Evolutionary conservation across 331 rosid genomes (phyloP).

Genomic region (Erythrophleum ivorense): DNA sequence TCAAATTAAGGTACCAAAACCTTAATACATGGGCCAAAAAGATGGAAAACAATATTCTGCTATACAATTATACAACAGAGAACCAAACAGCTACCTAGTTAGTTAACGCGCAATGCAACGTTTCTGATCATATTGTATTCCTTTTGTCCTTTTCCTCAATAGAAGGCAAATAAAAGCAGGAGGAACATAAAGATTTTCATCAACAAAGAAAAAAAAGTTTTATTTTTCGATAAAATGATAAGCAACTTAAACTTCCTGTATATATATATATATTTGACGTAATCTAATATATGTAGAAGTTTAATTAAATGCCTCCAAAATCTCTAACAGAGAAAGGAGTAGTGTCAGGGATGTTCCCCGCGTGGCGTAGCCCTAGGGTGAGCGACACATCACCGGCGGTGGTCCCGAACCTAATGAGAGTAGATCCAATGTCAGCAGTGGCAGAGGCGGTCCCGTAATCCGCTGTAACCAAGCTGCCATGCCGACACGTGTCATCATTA

Average conservation of each 20-base stretch:
- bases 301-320: slow-evolving; percentile 63
- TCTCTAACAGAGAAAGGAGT: slow-evolving; percentile 78
- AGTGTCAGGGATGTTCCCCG: slow-evolving; percentile 80
- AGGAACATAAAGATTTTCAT: slow-evolving; percentile 18
- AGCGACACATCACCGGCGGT: slow-evolving; percentile 94
- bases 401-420: slow-evolving; percentile 85
- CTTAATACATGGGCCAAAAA: slow-evolving; percentile 28
- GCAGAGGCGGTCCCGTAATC: slow-evolving; percentile 68
- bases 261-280: neutral
- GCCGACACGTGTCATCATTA: slow-evolving; percentile 62
- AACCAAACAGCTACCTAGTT: slow-evolving; percentile 42
- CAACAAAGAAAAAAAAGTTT: slow-evolving; percentile 23
- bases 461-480: slow-evolving; percentile 47
- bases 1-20: slow-evolving; percentile 44
- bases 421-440: slow-evolving; percentile 59
- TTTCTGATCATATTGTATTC: slow-evolving; percentile 39
- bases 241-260: slow-evolving; percentile 42
- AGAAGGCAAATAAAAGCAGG: slow-evolving; percentile 37
- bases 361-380: slow-evolving; percentile 95
- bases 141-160: slow-evolving; percentile 42
- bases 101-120: slow-evolving; percentile 41
- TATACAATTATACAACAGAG: slow-evolving; percentile 60
- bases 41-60: slow-evolving; percentile 47
- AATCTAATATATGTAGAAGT: slow-evolving; percentile 12
- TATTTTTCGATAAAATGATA: slow-evolving; percentile 27